Conservation (phyloP, 2,329 filamentous ascomycete genomes). For the Sporothrix humicola region DNA sequence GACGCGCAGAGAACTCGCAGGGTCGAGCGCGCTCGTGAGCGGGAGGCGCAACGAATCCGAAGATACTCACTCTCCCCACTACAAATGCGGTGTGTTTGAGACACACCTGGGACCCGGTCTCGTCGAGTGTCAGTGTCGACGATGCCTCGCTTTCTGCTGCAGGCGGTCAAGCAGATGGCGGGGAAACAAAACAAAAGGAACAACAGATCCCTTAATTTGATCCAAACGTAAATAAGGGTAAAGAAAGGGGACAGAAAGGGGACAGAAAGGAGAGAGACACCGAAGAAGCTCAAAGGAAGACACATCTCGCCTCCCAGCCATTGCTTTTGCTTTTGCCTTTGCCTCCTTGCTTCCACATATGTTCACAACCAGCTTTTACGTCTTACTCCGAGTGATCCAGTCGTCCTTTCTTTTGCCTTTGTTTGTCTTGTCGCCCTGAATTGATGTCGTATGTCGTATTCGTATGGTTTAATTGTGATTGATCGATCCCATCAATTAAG, state of each 20-base stretch:
- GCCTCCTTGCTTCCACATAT: conserved; percentile 26
- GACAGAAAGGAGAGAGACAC: neutral
- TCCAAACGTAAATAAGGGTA: neutral
- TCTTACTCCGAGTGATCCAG: too few relatives aligned
- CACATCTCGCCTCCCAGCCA: conserved; percentile 19
- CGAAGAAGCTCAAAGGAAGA: conserved; percentile 5
- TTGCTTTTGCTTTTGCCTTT: neutral
- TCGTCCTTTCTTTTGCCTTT: too few relatives aligned
- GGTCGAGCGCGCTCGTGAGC: conserved; percentile 18
- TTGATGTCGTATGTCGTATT: conserved; percentile 7
- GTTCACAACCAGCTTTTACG: too few relatives aligned
- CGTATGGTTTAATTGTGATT: conserved; percentile 7
- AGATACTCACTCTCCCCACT: neutral
- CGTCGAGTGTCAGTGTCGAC: neutral
- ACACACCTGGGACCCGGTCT: neutral
- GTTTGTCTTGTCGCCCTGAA: too few relatives aligned
- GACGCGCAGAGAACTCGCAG: conserved; percentile 18
- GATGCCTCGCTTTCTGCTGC: conserved; percentile 29
- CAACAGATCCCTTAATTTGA: neutral
- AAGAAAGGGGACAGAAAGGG: neutral
- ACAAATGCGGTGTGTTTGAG: conserved; percentile 32
- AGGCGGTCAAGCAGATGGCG: conserved; percentile 28
- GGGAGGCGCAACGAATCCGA: neutral
- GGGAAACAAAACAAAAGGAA: neutral
- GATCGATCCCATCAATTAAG: neutral